These are phyloP conservation scores for Polyplosphaeria fusca DNA, from an alignment of 495 filamentous ascomycete genomes.

Conservation along the genomic window DNA sequence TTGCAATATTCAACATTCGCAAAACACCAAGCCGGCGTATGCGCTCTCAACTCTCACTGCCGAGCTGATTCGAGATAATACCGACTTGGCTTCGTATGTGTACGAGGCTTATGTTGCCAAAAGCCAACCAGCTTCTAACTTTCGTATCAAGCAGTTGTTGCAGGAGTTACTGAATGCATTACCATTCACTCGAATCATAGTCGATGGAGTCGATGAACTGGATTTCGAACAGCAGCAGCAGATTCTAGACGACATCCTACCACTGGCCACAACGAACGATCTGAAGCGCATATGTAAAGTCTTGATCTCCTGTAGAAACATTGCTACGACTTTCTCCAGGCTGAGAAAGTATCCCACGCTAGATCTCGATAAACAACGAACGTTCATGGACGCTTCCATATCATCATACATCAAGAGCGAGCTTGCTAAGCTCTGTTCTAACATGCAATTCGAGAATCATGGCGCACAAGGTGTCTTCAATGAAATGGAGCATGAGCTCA, in stretches of 20 bases:
- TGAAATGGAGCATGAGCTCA: not conserved
- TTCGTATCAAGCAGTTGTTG: not conserved
- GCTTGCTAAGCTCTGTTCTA: not conserved
- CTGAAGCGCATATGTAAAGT: not conserved
- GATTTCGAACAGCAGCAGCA: not conserved
- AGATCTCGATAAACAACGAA: not conserved
- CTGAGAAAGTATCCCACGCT: not conserved
- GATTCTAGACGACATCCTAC: not conserved
- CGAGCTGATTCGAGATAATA: not conserved
- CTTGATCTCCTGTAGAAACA: not conserved
- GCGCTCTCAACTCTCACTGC: not conserved
- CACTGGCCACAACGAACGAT: not conserved
- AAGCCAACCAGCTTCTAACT: not conserved
- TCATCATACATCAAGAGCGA: not conserved
- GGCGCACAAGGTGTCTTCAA: not conserved
- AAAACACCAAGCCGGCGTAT: not conserved
- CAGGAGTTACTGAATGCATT: not conserved
- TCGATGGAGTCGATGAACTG: slow-evolving; percentile 18
- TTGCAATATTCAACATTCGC: not conserved
- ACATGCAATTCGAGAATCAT: not conserved
- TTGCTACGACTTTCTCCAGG: not conserved
- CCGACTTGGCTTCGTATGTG: not conserved
- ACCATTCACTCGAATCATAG: not conserved
- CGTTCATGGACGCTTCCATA: not conserved
- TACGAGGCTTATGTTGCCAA: not conserved